A percentile compares a stretch with the other conserved stretches of the same genome.
phyloP scores from a whole-genome alignment of 2,329 filamentous ascomycete species.

The Coniochaeta pulveracea region DNA sequence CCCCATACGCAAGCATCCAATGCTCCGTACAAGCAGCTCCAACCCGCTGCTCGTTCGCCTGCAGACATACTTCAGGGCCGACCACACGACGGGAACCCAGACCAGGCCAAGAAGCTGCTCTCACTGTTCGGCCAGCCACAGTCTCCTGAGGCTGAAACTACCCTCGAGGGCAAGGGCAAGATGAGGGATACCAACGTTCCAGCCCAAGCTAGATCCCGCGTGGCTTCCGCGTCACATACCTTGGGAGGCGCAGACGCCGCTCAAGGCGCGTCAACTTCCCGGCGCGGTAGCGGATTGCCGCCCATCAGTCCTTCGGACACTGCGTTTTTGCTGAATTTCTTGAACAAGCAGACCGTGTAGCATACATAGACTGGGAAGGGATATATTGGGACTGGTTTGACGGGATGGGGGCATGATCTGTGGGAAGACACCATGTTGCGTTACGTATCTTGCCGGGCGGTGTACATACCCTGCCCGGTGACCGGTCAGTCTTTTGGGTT shows the following conservation, averaged over 20 bases:
- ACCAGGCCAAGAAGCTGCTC: slow-evolving; percentile 36
- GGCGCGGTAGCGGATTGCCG: slow-evolving; percentile 36
- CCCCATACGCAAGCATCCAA: neutral
- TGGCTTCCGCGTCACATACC: slow-evolving; percentile 33
- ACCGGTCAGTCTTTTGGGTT: too few species aligned
- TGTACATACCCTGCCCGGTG: too few species aligned
- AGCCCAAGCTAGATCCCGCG: slow-evolving; percentile 20
- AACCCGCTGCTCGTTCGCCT: slow-evolving; percentile 11
- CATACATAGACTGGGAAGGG: slow-evolving; percentile 17
- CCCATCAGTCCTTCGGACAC: slow-evolving; percentile 60
- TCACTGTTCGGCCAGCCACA: slow-evolving; percentile 50
- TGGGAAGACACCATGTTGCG: too few species aligned
- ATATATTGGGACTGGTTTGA: neutral
- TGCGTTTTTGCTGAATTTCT: slow-evolving; percentile 64
- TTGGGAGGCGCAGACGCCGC: slow-evolving; percentile 24
- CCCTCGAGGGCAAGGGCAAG: slow-evolving; percentile 16
- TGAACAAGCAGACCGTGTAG: slow-evolving; percentile 44
- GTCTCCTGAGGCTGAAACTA: slow-evolving; percentile 10
- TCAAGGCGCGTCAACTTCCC: slow-evolving; percentile 14
- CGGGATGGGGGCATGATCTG: too few species aligned
- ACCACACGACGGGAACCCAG: slow-evolving; percentile 24
- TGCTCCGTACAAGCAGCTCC: neutral
- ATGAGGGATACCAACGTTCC: slow-evolving; percentile 11
- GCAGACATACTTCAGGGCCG: slow-evolving; percentile 18
- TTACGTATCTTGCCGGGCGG: too few species aligned